phyloP scores from a whole-genome alignment of 163 green algal species.

The Coccomyxa subellipsoidea region DNA sequence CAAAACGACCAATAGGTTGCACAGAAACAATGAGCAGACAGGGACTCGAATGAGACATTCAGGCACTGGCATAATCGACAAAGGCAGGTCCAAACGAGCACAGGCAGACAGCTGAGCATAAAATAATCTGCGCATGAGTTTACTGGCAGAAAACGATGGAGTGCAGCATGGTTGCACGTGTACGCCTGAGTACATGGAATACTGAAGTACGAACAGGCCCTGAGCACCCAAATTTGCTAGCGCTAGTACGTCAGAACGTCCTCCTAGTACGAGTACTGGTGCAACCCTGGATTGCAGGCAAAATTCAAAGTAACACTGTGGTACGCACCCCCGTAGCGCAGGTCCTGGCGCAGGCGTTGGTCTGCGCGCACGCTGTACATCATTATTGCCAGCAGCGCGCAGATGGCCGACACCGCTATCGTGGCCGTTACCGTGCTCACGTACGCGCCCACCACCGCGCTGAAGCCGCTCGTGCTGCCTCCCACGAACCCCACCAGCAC shows the following conservation, averaged over 20 bases:
- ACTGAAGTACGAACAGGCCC: too few relatives aligned
- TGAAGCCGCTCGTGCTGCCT: slow-evolving; percentile 10
- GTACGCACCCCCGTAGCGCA: slow-evolving; percentile 1
- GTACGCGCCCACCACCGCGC: background rate
- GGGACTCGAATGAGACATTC: too few relatives aligned
- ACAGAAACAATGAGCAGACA: too few relatives aligned
- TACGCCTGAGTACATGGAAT: too few relatives aligned
- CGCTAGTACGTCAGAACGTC: background rate
- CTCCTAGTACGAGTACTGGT: background rate
- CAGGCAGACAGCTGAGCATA: too few relatives aligned
- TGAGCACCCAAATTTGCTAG: too few relatives aligned
- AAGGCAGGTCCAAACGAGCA: too few relatives aligned
- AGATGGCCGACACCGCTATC: slow-evolving; percentile 9
- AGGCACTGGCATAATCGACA: too few relatives aligned
- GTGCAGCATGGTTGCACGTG: too few relatives aligned
- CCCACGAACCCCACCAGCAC: slow-evolving; percentile 2
- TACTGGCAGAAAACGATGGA: too few relatives aligned
- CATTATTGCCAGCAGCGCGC: background rate
- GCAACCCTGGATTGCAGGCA: background rate
- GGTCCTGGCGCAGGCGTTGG: slow-evolving; percentile 13
- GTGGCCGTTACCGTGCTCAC: background rate
- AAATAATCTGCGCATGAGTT: too few relatives aligned
- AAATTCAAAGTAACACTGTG: background rate
- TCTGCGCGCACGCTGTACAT: slow-evolving; percentile 5
- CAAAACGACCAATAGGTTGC: too few relatives aligned